These are phyloP conservation scores for Beauveria rudraprayagi DNA, from an alignment of 2,329 filamentous ascomycete species.

Conservation along the genomic window DNA sequence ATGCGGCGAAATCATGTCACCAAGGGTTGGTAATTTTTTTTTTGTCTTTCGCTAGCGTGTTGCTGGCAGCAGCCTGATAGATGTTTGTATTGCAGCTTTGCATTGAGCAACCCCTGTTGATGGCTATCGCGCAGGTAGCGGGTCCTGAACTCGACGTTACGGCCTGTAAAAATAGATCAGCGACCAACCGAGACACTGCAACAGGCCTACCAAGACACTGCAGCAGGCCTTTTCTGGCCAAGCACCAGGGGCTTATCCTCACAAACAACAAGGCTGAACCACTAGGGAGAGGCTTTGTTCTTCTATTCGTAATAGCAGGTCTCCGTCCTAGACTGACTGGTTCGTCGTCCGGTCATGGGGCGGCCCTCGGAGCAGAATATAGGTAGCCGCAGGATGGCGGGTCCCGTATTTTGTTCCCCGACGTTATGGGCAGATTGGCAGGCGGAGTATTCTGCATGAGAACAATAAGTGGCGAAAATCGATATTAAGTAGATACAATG, in stretches of 20 bases:
- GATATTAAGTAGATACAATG: background rate
- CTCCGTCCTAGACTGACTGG: background rate
- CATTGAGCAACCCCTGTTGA: background rate
- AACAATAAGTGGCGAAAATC: background rate
- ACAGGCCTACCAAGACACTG: background rate
- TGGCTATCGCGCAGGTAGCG: background rate
- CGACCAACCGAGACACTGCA: background rate
- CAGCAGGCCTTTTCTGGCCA: background rate
- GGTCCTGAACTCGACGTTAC: constrained; percentile 1
- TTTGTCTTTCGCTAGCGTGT: background rate
- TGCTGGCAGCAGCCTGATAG: background rate
- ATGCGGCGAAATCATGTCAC: constrained; percentile 1
- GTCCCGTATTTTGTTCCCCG: constrained; percentile 3
- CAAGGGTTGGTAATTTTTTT: background rate
- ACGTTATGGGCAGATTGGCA: background rate
- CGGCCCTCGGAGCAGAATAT: background rate
- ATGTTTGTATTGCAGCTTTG: background rate
- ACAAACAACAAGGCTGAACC: background rate
- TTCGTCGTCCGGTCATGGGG: background rate
- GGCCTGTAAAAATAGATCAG: constrained; percentile 7
- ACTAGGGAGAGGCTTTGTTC: background rate
- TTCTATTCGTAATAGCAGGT: background rate
- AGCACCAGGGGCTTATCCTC: background rate
- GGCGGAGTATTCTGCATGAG: background rate
- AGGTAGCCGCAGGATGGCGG: background rate